Conservation (phyloP, 1,139 yeast species). For the Yamadazyma sp. region DNA sequence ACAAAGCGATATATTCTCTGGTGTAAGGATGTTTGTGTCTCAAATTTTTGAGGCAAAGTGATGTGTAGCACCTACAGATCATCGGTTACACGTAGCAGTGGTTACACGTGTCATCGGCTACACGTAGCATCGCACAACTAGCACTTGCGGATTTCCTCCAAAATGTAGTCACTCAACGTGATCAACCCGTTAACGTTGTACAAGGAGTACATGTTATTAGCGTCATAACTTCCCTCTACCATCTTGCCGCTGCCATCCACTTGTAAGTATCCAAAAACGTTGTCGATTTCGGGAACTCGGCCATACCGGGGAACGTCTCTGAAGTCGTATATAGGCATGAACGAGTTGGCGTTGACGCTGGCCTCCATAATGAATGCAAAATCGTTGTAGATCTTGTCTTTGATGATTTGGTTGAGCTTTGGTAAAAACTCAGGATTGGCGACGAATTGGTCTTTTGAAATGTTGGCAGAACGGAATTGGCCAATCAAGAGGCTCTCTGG, state of each 20-base stretch:
- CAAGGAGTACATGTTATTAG: constrained; percentile 59
- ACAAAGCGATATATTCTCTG: background rate
- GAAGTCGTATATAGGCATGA: constrained; percentile 73
- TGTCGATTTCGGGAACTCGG: constrained; percentile 71
- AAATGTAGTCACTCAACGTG: constrained; percentile 55
- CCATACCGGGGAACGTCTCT: constrained; percentile 67
- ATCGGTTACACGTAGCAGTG: too few species aligned
- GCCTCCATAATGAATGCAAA: constrained; percentile 64
- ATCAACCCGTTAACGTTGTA: constrained; percentile 58
- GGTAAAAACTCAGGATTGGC: constrained; percentile 29
- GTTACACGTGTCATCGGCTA: background rate
- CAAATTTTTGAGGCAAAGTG: background rate
- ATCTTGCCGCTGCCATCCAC: constrained; percentile 59
- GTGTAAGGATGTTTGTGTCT: background rate
- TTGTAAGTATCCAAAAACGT: constrained; percentile 68
- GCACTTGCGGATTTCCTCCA: constrained; percentile 34
- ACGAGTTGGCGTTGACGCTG: constrained; percentile 55
- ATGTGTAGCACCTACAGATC: background rate
- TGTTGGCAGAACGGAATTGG: constrained; percentile 7
- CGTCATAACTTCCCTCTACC: constrained; percentile 54
- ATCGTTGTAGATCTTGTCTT: constrained; percentile 40
- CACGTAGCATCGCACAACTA: background rate
- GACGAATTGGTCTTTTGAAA: constrained; percentile 11
- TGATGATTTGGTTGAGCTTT: constrained; percentile 27
- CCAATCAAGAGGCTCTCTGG: constrained; percentile 13